Evolutionary conservation across 139 green algal genomes (phyloP).

Genomic region (Coelastrella sp.): DNA sequence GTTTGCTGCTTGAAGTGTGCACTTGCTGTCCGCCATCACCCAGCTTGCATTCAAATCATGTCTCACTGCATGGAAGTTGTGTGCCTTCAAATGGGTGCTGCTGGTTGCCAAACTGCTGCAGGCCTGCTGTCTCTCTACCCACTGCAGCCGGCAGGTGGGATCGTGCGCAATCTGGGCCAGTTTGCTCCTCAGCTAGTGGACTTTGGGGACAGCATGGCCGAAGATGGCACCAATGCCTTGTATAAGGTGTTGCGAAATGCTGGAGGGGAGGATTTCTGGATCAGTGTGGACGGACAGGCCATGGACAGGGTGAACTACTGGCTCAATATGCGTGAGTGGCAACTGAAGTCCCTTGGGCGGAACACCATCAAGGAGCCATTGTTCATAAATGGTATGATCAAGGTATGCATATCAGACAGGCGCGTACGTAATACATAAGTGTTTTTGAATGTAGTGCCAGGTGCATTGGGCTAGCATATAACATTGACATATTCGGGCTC

Average conservation of each 20-base stretch:
- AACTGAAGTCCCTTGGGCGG: neutral
- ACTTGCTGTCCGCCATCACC: too few relatives aligned
- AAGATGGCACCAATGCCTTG: neutral
- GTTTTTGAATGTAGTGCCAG: too few relatives aligned
- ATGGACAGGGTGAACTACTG: neutral
- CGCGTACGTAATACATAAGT: neutral
- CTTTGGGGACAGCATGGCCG: neutral
- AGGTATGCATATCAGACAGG: neutral
- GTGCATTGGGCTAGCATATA: neutral
- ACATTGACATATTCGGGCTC: neutral
- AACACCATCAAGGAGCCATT: neutral
- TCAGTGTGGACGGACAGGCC: neutral
- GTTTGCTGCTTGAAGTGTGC: too few relatives aligned
- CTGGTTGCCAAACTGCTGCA: neutral
- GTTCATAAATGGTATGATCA: neutral
- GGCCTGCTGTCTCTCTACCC: neutral
- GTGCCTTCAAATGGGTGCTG: too few relatives aligned
- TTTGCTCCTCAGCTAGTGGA: neutral
- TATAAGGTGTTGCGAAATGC: neutral
- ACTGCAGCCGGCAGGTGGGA: neutral
- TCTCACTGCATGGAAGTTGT: too few relatives aligned
- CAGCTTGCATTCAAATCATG: too few relatives aligned
- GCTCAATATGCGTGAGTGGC: neutral
- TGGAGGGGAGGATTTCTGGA: neutral
- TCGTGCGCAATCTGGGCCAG: neutral